Percentiles rank a stretch among this genome's conserved stretches.
phyloP scores from a whole-genome alignment of 1,139 yeast genomes.

The Komagataea norvegica region DNA sequence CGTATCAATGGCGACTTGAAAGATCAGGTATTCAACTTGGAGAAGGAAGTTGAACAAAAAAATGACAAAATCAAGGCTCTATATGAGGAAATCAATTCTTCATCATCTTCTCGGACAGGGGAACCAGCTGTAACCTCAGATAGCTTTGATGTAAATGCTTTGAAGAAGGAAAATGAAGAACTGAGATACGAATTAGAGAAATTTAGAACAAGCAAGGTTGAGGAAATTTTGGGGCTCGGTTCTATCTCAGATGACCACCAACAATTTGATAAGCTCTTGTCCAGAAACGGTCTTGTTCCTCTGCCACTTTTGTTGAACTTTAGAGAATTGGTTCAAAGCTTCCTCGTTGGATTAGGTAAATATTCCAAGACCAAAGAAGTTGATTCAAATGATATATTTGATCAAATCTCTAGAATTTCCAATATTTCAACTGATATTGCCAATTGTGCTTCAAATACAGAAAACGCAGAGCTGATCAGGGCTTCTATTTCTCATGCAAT shows the following conservation, averaged over 20 bases:
- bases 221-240: conserved; percentile 12
- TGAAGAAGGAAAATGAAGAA: conserved; percentile 29
- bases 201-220: conserved; percentile 23
- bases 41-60: conserved; percentile 13
- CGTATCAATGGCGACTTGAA: conserved; percentile 17
- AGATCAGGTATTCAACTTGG: conserved; percentile 15
- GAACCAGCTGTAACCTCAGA: conserved; percentile 1
- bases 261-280: conserved; percentile 8
- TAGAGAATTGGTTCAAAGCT: conserved; percentile 16
- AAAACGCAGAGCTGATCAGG: conserved; percentile 41
- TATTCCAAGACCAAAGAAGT: conserved; percentile 11
- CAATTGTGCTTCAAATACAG: conserved; percentile 37
- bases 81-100: conserved; percentile 13
- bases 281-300: conserved; percentile 24
- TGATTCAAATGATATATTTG: conserved; percentile 43
- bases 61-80: conserved; percentile 11
- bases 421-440: conserved; percentile 47
- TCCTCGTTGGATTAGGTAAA: conserved; percentile 14
- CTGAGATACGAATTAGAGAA: conserved; percentile 22
- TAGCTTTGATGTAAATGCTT: conserved; percentile 3
- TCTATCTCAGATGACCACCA: conserved; percentile 8
- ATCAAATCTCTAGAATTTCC: conserved; percentile 49
- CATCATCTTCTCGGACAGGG: too few relatives aligned
- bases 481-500: conserved; percentile 74
- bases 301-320: conserved; percentile 15